These are phyloP conservation scores for Boletus pseudo-olivaceus DNA, from an alignment of 768 basidiomycete species.

Conservation along the genomic window DNA sequence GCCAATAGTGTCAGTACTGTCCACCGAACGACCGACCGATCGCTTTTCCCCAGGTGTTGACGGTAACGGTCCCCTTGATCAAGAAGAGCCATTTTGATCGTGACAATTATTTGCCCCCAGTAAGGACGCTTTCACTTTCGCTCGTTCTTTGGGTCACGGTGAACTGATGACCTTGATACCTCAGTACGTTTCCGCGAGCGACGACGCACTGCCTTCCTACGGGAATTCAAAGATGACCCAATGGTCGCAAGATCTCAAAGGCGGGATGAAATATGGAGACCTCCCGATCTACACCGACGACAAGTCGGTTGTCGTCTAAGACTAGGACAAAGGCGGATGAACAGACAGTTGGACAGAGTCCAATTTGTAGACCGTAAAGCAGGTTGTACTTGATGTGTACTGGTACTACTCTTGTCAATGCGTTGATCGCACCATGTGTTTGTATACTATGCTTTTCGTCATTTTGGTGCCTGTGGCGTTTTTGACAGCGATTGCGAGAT, in stretches of 20 bases:
- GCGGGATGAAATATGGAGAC: conserved; percentile 34
- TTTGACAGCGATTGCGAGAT: background rate
- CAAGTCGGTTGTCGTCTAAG: conserved; percentile 19
- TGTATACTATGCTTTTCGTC: background rate
- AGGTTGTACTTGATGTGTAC: background rate
- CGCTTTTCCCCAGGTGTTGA: conserved; percentile 33
- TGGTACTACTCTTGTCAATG: conserved; percentile 9
- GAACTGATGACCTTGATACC: background rate
- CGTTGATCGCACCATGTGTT: conserved; percentile 16
- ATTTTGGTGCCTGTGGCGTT: background rate
- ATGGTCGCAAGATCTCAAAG: conserved; percentile 26
- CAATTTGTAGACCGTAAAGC: background rate
- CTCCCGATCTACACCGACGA: conserved; percentile 43
- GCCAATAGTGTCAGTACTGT: background rate
- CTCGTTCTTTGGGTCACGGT: background rate
- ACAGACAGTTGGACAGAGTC: conserved; percentile 5
- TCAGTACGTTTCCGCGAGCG: conserved; percentile 40
- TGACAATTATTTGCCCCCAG: conserved; percentile 42
- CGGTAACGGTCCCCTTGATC: conserved; percentile 35
- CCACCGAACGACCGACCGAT: background rate
- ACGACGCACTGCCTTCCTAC: conserved; percentile 34
- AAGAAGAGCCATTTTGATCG: conserved; percentile 38
- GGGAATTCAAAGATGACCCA: conserved; percentile 23
- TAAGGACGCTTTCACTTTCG: conserved; percentile 16
- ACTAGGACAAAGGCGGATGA: background rate